Evolutionary conservation across 2,329 filamentous ascomycete genomes (phyloP).

Genomic region (Hypoxylon sp.): DNA sequence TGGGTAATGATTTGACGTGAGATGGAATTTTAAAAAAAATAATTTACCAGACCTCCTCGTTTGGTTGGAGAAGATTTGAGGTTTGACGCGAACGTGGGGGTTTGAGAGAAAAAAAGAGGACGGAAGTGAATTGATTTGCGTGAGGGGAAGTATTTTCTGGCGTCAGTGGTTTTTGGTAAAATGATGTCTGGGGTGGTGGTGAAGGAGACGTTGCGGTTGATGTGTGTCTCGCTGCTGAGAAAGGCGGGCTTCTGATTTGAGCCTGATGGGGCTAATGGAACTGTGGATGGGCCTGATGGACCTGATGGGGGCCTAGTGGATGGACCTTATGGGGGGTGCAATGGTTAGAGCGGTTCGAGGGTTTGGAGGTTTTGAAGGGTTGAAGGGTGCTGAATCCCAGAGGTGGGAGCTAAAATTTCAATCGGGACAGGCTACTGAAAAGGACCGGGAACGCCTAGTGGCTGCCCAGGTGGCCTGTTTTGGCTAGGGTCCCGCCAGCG

Average conservation of each 20-base stretch:
- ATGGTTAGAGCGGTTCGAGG: not conserved
- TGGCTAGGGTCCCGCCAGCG: conserved; percentile 24
- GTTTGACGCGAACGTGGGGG: conserved; percentile 44
- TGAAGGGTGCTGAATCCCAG: conserved; percentile 31
- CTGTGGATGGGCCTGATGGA: conserved; percentile 5
- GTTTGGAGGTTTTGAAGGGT: conserved; percentile 13
- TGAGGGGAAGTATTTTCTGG: conserved; percentile 46
- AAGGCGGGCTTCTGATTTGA: conserved; percentile 43
- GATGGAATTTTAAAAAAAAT: conserved; percentile 22
- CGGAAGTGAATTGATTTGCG: conserved; percentile 41
- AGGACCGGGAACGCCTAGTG: conserved; percentile 45
- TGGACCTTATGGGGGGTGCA: conserved; percentile 9
- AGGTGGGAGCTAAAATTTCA: conserved; percentile 42
- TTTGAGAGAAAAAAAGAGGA: conserved; percentile 23
- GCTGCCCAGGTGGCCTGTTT: conserved; percentile 37
- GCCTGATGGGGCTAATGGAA: conserved; percentile 30
- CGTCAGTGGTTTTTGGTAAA: conserved; percentile 41
- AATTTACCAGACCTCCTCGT: conserved; percentile 31
- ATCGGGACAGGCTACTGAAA: conserved; percentile 43
- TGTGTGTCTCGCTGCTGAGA: conserved; percentile 37
- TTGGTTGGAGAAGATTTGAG: conserved; percentile 45
- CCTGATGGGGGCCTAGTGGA: conserved; percentile 1
- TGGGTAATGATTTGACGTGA: conserved; percentile 28
- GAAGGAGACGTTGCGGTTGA: conserved; percentile 38
- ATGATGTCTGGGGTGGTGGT: conserved; percentile 35